Evolutionary conservation across 1,139 yeast species (phyloP).

Genomic region (Nakaseomyces uthaithaninus): DNA sequence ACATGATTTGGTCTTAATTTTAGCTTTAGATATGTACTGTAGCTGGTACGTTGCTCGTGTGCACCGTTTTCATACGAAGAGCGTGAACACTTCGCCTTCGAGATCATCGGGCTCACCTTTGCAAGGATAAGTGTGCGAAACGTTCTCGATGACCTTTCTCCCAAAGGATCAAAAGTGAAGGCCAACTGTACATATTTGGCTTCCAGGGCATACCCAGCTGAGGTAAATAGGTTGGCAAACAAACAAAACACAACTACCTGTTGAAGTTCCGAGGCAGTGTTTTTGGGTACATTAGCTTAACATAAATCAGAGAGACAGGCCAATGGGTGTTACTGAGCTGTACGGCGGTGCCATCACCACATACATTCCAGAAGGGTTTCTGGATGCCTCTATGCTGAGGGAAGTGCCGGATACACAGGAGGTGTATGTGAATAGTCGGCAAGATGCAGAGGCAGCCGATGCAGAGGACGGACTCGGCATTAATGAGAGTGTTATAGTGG

Average conservation of each 20-base stretch:
- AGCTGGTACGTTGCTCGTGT: too few species aligned
- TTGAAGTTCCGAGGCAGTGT: too few species aligned
- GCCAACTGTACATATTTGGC: neutral
- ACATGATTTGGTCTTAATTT: too few species aligned
- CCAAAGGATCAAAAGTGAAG: constrained; percentile 7
- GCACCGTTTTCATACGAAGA: too few species aligned
- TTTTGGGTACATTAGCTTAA: too few species aligned
- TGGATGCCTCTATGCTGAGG: constrained; percentile 67
- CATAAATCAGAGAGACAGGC: too few species aligned
- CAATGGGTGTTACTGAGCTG: constrained; percentile 23
- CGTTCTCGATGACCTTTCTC: neutral
- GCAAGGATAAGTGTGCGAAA: neutral
- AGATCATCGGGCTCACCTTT: neutral
- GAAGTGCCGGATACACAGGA: constrained; percentile 88
- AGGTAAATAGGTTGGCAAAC: too few species aligned
- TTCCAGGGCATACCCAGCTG: too few species aligned
- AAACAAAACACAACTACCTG: too few species aligned
- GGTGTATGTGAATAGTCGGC: constrained; percentile 46
- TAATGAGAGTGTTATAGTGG: constrained; percentile 62
- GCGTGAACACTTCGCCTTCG: too few species aligned
- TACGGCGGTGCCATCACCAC: constrained; percentile 77
- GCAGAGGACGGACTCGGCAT: constrained; percentile 35
- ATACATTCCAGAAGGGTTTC: constrained; percentile 44
- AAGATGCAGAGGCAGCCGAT: constrained; percentile 31
- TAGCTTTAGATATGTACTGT: too few species aligned